phyloP scores from a whole-genome alignment of 2,329 filamentous ascomycete species.

The Colletotrichum caudatum region DNA sequence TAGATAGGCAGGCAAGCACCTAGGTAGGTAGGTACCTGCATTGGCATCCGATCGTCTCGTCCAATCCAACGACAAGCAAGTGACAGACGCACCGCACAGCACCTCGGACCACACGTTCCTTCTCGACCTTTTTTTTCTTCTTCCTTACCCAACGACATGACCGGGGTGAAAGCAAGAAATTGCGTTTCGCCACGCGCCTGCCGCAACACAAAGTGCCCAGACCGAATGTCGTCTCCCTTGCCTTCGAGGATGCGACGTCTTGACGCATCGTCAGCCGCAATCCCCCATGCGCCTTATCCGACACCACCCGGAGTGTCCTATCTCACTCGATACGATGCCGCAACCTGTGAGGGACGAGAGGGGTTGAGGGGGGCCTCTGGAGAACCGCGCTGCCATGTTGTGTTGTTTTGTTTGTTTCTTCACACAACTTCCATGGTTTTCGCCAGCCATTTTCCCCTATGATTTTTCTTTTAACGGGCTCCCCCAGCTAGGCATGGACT shows the following conservation, averaged over 20 bases:
- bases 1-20: not conserved
- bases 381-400: not conserved
- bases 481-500: not conserved
- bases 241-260: constrained; percentile 1
- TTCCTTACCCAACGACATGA: constrained; percentile 1
- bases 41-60: constrained; percentile 28
- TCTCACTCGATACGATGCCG: not conserved
- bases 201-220: constrained; percentile 6
- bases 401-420: constrained; percentile 2
- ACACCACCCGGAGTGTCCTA: not conserved
- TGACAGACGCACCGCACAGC: constrained; percentile 31
- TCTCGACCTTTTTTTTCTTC: constrained; percentile 21
- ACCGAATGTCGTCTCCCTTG: not conserved
- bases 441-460: not conserved
- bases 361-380: not conserved
- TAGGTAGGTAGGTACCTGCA: constrained; percentile 30
- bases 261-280: constrained; percentile 7
- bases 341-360: not conserved
- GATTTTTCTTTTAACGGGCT: not conserved
- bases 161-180: constrained; percentile 5
- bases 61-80: constrained; percentile 25
- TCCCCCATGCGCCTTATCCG: not conserved
- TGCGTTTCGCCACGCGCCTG: constrained; percentile 14
- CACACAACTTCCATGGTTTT: not conserved
- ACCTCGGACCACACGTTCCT: constrained; percentile 21